Percentiles rank a stretch among this genome's conserved stretches.
Evolutionary conservation across 805 yeast genomes (phyloP).

Genomic region (Lipomyces japonicus): DNA sequence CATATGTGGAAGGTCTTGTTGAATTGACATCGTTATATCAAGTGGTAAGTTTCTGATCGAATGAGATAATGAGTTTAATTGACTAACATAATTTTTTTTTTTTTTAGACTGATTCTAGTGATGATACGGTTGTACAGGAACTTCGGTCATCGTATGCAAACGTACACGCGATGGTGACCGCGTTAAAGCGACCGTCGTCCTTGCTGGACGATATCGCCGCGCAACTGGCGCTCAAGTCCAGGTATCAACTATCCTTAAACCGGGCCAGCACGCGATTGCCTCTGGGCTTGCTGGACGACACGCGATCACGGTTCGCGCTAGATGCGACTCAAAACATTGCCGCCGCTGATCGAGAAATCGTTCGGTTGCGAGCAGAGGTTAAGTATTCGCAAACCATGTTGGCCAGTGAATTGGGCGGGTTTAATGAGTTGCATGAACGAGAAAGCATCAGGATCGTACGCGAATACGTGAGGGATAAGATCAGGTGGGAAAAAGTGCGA

Average conservation of each 20-base stretch:
- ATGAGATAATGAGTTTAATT: constrained; percentile 2
- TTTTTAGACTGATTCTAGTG: constrained; percentile 15
- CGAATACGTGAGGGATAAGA: constrained; percentile 22
- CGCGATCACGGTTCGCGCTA: constrained; percentile 36
- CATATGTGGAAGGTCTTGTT: constrained; percentile 16
- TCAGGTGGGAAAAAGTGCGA: constrained; percentile 27
- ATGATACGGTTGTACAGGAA: constrained; percentile 19
- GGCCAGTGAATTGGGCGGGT: constrained; percentile 42
- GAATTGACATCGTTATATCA: constrained; percentile 19
- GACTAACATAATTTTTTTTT: constrained; percentile 7
- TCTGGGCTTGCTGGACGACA: constrained; percentile 36
- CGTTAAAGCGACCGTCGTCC: constrained; percentile 34
- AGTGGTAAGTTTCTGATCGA: constrained; percentile 13
- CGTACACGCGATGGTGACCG: constrained; percentile 29
- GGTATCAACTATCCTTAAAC: constrained; percentile 28
- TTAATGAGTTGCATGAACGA: constrained; percentile 37
- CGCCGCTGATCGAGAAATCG: constrained; percentile 32
- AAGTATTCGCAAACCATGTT: constrained; percentile 37
- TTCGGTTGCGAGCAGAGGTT: constrained; percentile 35
- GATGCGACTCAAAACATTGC: constrained; percentile 34
- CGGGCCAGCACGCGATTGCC: constrained; percentile 33
- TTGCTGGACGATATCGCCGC: constrained; percentile 32
- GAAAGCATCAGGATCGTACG: constrained; percentile 33
- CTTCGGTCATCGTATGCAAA: constrained; percentile 15
- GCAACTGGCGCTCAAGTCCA: constrained; percentile 28